Conservation (phyloP, 805 yeast genomes). For the Starmera caribaea region DNA sequence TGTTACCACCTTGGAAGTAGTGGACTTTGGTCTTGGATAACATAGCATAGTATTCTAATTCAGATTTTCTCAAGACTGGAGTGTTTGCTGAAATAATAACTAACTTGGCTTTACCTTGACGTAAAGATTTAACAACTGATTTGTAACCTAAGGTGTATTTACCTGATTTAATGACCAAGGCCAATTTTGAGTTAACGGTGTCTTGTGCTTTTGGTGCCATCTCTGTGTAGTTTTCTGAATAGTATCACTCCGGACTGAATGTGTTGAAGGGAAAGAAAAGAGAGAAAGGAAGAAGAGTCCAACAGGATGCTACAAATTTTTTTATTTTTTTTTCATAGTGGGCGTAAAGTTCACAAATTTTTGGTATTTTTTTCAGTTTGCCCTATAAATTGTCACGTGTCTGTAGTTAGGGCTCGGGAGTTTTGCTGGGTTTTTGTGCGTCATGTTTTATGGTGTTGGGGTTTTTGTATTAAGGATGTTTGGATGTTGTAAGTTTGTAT, state of each 20-base stretch:
- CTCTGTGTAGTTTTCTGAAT: constrained; percentile 91
- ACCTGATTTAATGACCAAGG: constrained; percentile 98
- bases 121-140: constrained; percentile 95
- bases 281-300: too few species aligned
- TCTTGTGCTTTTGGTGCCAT: constrained; percentile 98
- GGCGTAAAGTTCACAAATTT: too few species aligned
- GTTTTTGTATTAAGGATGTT: too few species aligned
- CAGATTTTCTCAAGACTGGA: constrained; percentile 99
- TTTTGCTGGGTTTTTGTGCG: too few species aligned
- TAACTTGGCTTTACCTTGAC: constrained; percentile 98
- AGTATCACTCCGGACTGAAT: constrained; percentile 86
- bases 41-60: constrained; percentile 99
- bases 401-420: too few species aligned
- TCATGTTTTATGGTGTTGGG: too few species aligned
- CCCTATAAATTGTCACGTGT: too few species aligned
- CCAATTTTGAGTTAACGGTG: constrained; percentile 95
- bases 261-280: constrained; percentile 14
- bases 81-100: constrained; percentile 98
- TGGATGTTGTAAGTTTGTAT: too few species aligned
- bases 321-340: too few species aligned
- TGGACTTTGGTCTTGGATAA: constrained; percentile 91
- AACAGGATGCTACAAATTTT: too few species aligned
- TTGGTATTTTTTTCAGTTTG: too few species aligned
- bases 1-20: constrained; percentile 99
- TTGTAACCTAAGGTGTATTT: constrained; percentile 99